phyloP scores from a whole-genome alignment of 2,329 filamentous ascomycete species.

The Monilinia polystroma region DNA sequence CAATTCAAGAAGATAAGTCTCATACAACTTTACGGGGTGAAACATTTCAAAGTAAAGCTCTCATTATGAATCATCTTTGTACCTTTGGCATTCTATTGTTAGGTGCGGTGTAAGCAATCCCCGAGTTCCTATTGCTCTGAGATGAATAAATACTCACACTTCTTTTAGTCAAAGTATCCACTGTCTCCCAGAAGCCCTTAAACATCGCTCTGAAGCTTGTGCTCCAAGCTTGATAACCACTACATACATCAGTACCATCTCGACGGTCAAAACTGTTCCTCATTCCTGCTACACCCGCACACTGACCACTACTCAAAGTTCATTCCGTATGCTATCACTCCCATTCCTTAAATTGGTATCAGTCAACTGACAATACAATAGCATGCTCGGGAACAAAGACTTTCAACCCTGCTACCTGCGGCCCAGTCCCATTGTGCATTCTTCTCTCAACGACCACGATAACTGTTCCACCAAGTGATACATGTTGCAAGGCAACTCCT shows the following conservation, averaged over 20 bases:
- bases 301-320: conserved; percentile 25
- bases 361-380: conserved; percentile 10
- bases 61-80: conserved; percentile 16
- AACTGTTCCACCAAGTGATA: conserved; percentile 42
- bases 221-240: conserved; percentile 25
- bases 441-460: conserved; percentile 37
- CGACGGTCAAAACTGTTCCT: conserved; percentile 23
- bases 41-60: not conserved
- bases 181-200: conserved; percentile 14
- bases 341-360: not conserved
- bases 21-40: not conserved
- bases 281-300: conserved; percentile 38
- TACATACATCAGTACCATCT: conserved; percentile 28
- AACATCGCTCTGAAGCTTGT: conserved; percentile 19
- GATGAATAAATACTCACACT: not conserved
- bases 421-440: conserved; percentile 25
- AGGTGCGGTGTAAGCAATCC: conserved; percentile 8
- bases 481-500: conserved; percentile 44
- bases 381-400: conserved; percentile 19
- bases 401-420: conserved; percentile 14
- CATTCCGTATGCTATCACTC: conserved; percentile 7
- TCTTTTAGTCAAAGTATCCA: conserved; percentile 2
- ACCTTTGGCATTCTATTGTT: conserved; percentile 5
- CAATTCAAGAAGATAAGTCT: not conserved
- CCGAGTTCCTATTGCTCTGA: not conserved